These are phyloP conservation scores for Monosporascus sp. DNA, from an alignment of 2,329 filamentous ascomycete species.

Conservation along the genomic window DNA sequence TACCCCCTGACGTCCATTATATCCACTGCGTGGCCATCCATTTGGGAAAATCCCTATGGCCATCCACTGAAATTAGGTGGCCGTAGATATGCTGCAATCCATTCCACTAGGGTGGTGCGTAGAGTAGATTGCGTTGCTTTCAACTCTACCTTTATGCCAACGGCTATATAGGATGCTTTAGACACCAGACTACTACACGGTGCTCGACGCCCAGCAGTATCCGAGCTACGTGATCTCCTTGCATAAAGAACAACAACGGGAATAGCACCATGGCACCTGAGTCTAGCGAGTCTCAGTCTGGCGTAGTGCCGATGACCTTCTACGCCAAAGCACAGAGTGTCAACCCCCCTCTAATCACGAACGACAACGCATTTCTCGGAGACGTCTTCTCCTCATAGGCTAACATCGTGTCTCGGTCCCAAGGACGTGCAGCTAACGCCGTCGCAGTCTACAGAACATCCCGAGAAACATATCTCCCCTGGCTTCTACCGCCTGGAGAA, in stretches of 20 bases:
- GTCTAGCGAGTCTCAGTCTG: not conserved
- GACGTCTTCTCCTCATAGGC: constrained; percentile 52
- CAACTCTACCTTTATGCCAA: no score
- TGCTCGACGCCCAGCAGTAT: not conserved
- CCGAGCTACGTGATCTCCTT: not conserved
- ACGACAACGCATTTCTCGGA: constrained; percentile 58
- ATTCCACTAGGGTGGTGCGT: no score
- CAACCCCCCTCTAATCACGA: constrained; percentile 60
- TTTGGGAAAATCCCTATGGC: no score
- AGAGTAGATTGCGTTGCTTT: no score
- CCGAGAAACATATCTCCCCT: constrained; percentile 53
- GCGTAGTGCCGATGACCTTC: constrained; percentile 29
- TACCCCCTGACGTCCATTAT: no score
- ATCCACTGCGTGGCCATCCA: no score
- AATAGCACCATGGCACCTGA: no score
- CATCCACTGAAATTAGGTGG: no score
- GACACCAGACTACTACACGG: not conserved
- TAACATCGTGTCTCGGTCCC: not conserved
- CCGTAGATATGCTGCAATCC: no score
- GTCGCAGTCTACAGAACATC: constrained; percentile 43
- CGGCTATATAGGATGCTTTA: not conserved
- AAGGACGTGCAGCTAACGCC: not conserved
- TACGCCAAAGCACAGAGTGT: constrained; percentile 54
- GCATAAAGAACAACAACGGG: no score
- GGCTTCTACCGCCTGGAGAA: constrained; percentile 66